Conservation (phyloP, 139 green algal genomes). For the Picochlorum sp. region DNA sequence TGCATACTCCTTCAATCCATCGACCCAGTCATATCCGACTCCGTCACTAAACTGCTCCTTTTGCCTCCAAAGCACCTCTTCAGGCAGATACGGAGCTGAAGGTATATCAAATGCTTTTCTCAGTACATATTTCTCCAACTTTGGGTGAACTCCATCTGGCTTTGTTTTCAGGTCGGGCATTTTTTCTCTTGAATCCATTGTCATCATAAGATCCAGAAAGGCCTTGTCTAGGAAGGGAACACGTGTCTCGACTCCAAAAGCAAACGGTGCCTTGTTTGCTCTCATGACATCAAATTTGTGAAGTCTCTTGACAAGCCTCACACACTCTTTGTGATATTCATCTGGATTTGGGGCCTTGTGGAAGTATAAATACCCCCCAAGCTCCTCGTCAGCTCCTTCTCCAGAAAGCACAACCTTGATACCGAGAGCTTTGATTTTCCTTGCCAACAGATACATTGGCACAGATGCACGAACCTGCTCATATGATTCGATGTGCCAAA, state of each 20-base stretch:
- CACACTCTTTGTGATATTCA: constrained; percentile 84
- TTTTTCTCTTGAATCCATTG: constrained; percentile 81
- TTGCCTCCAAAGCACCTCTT: constrained; percentile 83
- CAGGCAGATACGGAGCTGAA: constrained; percentile 81
- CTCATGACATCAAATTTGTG: constrained; percentile 87
- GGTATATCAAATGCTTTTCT: constrained; percentile 92
- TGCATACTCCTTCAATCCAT: constrained; percentile 66
- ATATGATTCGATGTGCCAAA: constrained; percentile 92
- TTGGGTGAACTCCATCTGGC: constrained; percentile 51
- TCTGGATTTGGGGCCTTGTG: constrained; percentile 80
- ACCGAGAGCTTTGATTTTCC: constrained; percentile 91
- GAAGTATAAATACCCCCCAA: constrained; percentile 98
- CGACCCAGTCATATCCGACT: constrained; percentile 80
- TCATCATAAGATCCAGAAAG: constrained; percentile 78
- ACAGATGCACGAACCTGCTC: constrained; percentile 80
- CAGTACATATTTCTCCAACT: constrained; percentile 95
- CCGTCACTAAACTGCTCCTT: constrained; percentile 99
- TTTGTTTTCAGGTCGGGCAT: constrained; percentile 56
- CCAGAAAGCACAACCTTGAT: constrained; percentile 94
- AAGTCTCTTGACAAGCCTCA: constrained; percentile 79
- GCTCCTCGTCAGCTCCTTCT: constrained; percentile 92
- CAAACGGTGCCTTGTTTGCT: constrained; percentile 94
- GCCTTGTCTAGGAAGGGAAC: constrained; percentile 92
- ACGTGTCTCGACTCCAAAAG: constrained; percentile 85
- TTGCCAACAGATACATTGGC: constrained; percentile 93